Conservation (phyloP, 331 rosid species). For the Quercus phellos region DNA sequence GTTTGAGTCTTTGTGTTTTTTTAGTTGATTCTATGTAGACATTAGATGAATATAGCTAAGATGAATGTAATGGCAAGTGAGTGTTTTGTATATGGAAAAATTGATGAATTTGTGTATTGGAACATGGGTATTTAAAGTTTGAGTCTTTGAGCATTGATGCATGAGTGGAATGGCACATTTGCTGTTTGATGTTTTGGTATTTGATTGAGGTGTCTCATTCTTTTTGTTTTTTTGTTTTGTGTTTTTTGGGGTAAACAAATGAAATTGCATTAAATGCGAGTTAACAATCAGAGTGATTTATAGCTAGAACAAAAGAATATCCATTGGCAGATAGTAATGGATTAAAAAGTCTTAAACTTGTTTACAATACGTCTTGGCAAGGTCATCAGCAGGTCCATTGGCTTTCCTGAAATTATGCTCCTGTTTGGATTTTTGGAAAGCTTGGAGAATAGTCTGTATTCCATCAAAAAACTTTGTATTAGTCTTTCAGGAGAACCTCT, state of each 20-base stretch:
- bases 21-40: not conserved
- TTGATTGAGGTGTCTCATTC: not conserved
- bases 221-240: not conserved
- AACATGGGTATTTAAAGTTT: not conserved
- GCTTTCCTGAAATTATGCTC: no score
- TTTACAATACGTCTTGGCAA: no score
- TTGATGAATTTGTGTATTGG: slow-evolving; percentile 6
- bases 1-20: not conserved
- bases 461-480: no score
- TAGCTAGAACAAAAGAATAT: no score
- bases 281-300: no score
- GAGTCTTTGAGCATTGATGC: not conserved
- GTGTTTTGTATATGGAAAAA: not conserved
- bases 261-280: not conserved
- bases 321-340: no score
- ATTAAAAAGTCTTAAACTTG: no score
- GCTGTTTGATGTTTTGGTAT: not conserved
- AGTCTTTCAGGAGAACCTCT: no score
- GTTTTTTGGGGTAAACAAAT: not conserved
- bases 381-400: no score
- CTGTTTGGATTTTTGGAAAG: no score
- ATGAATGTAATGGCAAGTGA: slow-evolving; percentile 13
- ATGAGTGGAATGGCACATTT: not conserved
- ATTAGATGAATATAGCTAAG: slow-evolving; percentile 4
- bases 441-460: no score